Percentiles rank a stretch among this genome's conserved stretches.
These are phyloP conservation scores for Fusarium virguliforme DNA, from an alignment of 2,329 filamentous ascomycete species.

Conservation along the genomic window DNA sequence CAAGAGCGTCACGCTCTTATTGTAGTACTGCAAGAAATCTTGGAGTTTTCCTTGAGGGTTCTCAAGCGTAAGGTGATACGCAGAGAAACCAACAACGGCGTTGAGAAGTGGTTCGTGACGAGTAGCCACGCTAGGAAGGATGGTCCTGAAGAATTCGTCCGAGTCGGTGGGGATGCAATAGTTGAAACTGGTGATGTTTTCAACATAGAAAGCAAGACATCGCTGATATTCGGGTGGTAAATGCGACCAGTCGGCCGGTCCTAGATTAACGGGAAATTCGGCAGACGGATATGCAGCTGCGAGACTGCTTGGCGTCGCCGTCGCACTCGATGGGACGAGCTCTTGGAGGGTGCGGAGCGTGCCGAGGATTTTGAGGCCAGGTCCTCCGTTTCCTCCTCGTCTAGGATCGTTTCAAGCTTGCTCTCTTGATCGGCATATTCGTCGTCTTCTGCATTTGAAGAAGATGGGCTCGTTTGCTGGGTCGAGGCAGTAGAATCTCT, in stretches of 20 bases:
- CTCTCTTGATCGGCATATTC: constrained; percentile 60
- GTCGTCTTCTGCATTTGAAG: constrained; percentile 70
- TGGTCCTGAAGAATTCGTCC: constrained; percentile 80
- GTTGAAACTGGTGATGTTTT: constrained; percentile 85
- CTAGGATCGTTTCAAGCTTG: constrained; percentile 68
- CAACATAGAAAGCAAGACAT: constrained; percentile 84
- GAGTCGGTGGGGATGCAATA: constrained; percentile 83
- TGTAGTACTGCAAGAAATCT: constrained; percentile 91
- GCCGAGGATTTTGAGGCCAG: constrained; percentile 36
- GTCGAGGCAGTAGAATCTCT: constrained; percentile 59
- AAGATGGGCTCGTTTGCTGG: constrained; percentile 66
- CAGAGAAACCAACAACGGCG: constrained; percentile 88
- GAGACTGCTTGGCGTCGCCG: constrained; percentile 55
- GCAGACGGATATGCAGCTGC: constrained; percentile 52
- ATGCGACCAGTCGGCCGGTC: constrained; percentile 67
- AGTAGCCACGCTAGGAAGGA: constrained; percentile 80
- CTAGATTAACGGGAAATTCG: constrained; percentile 48
- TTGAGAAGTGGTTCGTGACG: constrained; percentile 86
- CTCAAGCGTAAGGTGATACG: constrained; percentile 85
- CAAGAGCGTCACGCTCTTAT: constrained; percentile 85
- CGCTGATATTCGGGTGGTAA: constrained; percentile 80
- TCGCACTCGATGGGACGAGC: constrained; percentile 70
- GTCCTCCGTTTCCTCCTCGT: constrained; percentile 68
- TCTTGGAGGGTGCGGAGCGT: constrained; percentile 59
- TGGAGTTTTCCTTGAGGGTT: constrained; percentile 81